Conservation (phyloP, 208 protist genomes). For the Leishmania lainsoni region DNA sequence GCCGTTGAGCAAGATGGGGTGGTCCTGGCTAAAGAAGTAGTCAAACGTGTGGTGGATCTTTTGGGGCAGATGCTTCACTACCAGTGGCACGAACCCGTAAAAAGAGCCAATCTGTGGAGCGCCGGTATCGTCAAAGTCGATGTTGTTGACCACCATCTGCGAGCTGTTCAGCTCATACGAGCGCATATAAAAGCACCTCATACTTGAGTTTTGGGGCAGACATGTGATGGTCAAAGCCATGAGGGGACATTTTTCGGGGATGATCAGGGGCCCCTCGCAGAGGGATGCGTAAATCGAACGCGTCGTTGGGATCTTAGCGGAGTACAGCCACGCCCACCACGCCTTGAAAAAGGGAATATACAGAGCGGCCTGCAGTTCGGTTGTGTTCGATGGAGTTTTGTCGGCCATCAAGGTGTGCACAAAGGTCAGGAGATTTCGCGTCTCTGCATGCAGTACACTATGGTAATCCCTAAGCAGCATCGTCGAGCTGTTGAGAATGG, state of each 20-base stretch:
- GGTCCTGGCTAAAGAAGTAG: slow-evolving; percentile 24
- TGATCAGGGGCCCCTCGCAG: slow-evolving; percentile 23
- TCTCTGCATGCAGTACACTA: slow-evolving; percentile 16
- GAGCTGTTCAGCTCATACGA: slow-evolving; percentile 23
- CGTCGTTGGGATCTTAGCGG: slow-evolving; percentile 7
- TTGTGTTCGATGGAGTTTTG: slow-evolving; percentile 4
- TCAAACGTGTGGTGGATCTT: slow-evolving; percentile 9
- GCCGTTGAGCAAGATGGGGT: neutral
- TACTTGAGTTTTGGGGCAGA: neutral
- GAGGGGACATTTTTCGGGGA: slow-evolving; percentile 17
- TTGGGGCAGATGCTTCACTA: slow-evolving; percentile 5
- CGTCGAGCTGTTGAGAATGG: slow-evolving; percentile 55
- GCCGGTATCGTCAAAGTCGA: slow-evolving; percentile 2
- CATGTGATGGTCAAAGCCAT: slow-evolving; percentile 38
- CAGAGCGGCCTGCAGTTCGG: slow-evolving; percentile 32
- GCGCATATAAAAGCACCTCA: slow-evolving; percentile 26
- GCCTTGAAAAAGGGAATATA: slow-evolving; percentile 31
- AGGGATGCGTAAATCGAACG: slow-evolving; percentile 47
- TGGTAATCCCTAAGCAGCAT: slow-evolving; percentile 32
- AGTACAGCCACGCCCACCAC: slow-evolving; percentile 37
- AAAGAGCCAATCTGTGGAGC: neutral
- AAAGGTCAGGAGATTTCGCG: slow-evolving; percentile 33
- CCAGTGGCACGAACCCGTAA: neutral
- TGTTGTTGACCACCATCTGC: slow-evolving; percentile 1
- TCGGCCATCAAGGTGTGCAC: neutral